Evolutionary conservation across 495 filamentous ascomycete species (phyloP), one percentile per base, ranked within the genome.

Genomic region (Daldinia grandis): DNA sequence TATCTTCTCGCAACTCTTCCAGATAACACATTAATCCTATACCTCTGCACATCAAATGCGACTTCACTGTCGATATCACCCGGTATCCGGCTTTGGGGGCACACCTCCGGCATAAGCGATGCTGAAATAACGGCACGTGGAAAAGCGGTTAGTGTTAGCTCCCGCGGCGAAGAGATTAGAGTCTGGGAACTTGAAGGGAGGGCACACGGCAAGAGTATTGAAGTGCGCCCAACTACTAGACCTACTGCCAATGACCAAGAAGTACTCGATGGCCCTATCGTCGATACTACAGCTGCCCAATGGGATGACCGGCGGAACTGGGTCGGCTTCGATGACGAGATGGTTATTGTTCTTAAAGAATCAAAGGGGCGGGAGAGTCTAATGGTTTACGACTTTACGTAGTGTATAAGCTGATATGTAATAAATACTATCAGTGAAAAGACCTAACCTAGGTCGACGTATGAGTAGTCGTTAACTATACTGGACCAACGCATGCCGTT

Each of bases 171-270:
- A 62, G 95, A 99, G 74, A 86, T 99, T 55, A 86, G 95, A 6
- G 89, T 98, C 7, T 99, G 95, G 95, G 94, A 98, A 69, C 86
- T 99, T 6, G 95, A 99, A 80, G 89, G 89, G 4, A 86, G 91
- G 15, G 80, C 90, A 17, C 73, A 77, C 24, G 81, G 78, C 9
- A 72, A 73, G 27, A 81, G 81, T 49, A 74, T 85, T 17, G 78
- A 83, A 67, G 78, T 85, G 15, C 73, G 76, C 24, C 80, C 86
- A 64, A 74, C 53, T 53, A 84, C 82, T 9, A 79, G 81, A 40
- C 65, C 67, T 3, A 19, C 67, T 0, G n/a, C 33, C n/a, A 58
- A 58, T 51, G 67, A 53, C 33, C 61, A 64, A 47, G 66, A 71
- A 21, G 49, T 50, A 24, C 58, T 55, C 42, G 65, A 71, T 14